A percentile compares a stretch with the other conserved stretches of the same genome.
These are phyloP conservation scores for Glomus cerebriforme DNA, from an alignment of 192 early-diverging fungal genomes.

Conservation along the genomic window DNA sequence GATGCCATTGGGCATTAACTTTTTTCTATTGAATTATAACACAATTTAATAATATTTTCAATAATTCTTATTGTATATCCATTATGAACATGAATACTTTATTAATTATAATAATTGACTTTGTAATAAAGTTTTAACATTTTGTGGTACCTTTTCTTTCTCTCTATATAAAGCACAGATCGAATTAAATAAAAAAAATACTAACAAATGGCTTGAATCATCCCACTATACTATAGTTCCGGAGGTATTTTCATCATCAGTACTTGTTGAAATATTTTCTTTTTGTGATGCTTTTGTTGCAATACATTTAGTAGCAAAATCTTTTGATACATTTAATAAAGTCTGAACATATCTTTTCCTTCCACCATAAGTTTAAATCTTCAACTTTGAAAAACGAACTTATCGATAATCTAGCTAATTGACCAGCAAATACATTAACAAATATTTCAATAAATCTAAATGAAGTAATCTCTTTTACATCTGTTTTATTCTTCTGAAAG, in stretches of 20 bases:
- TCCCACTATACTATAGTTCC: conserved; percentile 18
- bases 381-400: conserved; percentile 24
- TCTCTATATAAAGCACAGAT: too few relatives aligned
- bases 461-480: conserved; percentile 15
- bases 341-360: neutral
- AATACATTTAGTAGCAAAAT: too few relatives aligned
- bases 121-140: conserved; percentile 4
- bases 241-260: neutral
- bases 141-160: conserved; percentile 1
- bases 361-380: conserved; percentile 28
- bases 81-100: too few relatives aligned
- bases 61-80: too few relatives aligned
- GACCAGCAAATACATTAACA: conserved; percentile 25
- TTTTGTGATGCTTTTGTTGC: conserved; percentile 5
- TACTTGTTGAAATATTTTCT: neutral
- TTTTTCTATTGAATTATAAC: too few relatives aligned
- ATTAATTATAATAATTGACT: too few relatives aligned
- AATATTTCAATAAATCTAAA: conserved; percentile 34
- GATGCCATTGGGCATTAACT: too few relatives aligned
- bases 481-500: neutral
- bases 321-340: conserved; percentile 13
- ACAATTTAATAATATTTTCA: too few relatives aligned
- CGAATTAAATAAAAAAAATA: conserved; percentile 24
- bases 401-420: conserved; percentile 26
- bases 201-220: conserved; percentile 30